Conservation (phyloP, 2,329 filamentous ascomycete species). For the Neonectria neomacrospora region DNA sequence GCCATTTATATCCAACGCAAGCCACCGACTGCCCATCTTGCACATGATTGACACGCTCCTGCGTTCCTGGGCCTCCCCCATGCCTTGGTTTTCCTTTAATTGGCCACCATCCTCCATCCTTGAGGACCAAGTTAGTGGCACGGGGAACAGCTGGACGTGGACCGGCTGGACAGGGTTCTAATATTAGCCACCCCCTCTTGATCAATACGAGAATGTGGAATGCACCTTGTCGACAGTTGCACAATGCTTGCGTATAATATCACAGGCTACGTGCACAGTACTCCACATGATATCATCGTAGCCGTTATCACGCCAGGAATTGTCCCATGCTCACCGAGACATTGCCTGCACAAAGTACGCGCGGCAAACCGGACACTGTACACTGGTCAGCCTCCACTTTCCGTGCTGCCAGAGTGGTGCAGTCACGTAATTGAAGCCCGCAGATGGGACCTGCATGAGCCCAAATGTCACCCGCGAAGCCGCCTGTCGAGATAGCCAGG, state of each 20-base stretch:
- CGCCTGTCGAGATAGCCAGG: no score
- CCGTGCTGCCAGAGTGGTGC: not conserved
- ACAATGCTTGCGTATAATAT: not conserved
- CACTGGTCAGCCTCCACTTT: not conserved
- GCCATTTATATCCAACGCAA: not conserved
- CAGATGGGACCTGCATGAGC: slow-evolving; percentile 52
- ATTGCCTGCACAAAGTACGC: no score
- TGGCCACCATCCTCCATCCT: no score
- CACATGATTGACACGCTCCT: not conserved
- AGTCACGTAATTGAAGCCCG: slow-evolving; percentile 55
- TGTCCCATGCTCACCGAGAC: not conserved
- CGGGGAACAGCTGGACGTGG: no score
- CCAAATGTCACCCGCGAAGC: slow-evolving; percentile 52
- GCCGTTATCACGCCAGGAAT: no score
- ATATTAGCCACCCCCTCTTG: not conserved
- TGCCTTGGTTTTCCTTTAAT: not conserved
- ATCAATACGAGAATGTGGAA: not conserved
- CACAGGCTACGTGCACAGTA: not conserved
- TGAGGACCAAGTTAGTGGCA: no score
- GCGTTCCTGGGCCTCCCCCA: not conserved
- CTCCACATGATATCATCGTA: not conserved
- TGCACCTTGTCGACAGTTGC: not conserved
- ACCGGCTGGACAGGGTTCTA: not conserved
- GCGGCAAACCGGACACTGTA: no score
- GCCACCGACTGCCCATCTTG: no score